Percentiles rank a stretch among this genome's conserved stretches.
Conservation (phyloP, 1,139 yeast species). For the Entelexis sorbosivorans region DNA sequence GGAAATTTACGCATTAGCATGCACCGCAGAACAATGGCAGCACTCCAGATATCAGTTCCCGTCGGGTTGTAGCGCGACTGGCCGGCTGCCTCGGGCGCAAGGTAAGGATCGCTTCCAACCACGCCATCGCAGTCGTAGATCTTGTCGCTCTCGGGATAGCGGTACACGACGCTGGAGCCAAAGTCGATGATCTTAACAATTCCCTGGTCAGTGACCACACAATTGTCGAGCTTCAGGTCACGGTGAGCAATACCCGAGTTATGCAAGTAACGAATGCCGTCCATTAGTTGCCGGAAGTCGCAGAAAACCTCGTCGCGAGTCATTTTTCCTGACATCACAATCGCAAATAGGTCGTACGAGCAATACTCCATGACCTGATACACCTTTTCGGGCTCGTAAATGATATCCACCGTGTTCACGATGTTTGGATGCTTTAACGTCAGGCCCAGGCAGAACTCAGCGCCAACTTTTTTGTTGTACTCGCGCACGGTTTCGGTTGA, state of each 20-base stretch:
- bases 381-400: slow-evolving; percentile 78
- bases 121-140: slow-evolving; percentile 78
- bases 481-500: slow-evolving; percentile 71
- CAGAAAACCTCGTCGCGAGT: slow-evolving; percentile 74
- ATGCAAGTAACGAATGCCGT: slow-evolving; percentile 76
- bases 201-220: slow-evolving; percentile 77
- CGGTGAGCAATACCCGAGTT: slow-evolving; percentile 77
- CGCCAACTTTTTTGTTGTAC: slow-evolving; percentile 86
- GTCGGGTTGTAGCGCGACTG: slow-evolving; percentile 76
- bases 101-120: slow-evolving; percentile 88
- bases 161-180: slow-evolving; percentile 88
- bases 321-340: slow-evolving; percentile 93
- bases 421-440: slow-evolving; percentile 85
- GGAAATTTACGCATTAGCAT: slow-evolving; percentile 92
- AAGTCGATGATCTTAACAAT: slow-evolving; percentile 85
- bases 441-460: slow-evolving; percentile 90
- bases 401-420: slow-evolving; percentile 81
- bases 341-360: slow-evolving; percentile 84
- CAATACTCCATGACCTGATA: slow-evolving; percentile 93
- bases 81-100: slow-evolving; percentile 89
- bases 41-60: slow-evolving; percentile 92
- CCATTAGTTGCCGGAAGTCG: slow-evolving; percentile 75
- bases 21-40: slow-evolving; percentile 85
- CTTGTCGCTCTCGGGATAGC: slow-evolving; percentile 76
- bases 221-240: slow-evolving; percentile 84